Evolutionary conservation across 2,329 filamentous ascomycete genomes (phyloP), one percentile per base, ranked within the genome.

Genomic region (Colletotrichum tropicale): DNA sequence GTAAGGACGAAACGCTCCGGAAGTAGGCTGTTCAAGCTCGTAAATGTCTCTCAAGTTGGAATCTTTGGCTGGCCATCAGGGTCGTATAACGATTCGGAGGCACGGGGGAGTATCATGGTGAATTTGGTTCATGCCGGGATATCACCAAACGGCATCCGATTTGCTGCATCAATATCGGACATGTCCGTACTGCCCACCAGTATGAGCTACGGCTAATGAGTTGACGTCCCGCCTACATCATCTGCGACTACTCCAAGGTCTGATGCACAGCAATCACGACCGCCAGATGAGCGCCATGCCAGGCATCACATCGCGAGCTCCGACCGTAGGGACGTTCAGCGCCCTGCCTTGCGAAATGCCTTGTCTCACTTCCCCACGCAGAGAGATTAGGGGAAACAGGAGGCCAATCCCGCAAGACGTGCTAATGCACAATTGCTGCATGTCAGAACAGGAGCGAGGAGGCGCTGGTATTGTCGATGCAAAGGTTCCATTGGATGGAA

Each of bases 301-400:
- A 75, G 62, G 36, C 48, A 58, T 43, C n/a, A 34, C 38, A 38
- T 75, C 73, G 73, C 73, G 69, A 61, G 62, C 73, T 75, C 73
- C 70, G 68, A 52, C 52, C 24, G 58, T 28, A 64, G 28, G 55
- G 7, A n/a, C 15, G 24, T 34, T 55, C 28, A 66, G 62, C 13
- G n/a, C 26, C 43, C 56, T 69, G 74, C 74, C 74, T 76, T 43
- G 74, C 70, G 56, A 65, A 32, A 65, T 64, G 74, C 74, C 74
- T 74, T 64, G 70, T 16, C 21, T 58, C 34, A 64, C 32, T 55
- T 18, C 43, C 28, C 28, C 36, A 48, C 64, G 43, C 69, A 34
- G 72, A 64, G 55, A 75, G 28, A 48, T 67, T 62, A 30, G 64
- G 28, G 64, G 58, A 60, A 36, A n/a, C 58, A 26, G 10, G 16